Base-by-base conservation (phyloP, 345 rosid genomes). In the Euphorbia pulcherrima region DNA sequence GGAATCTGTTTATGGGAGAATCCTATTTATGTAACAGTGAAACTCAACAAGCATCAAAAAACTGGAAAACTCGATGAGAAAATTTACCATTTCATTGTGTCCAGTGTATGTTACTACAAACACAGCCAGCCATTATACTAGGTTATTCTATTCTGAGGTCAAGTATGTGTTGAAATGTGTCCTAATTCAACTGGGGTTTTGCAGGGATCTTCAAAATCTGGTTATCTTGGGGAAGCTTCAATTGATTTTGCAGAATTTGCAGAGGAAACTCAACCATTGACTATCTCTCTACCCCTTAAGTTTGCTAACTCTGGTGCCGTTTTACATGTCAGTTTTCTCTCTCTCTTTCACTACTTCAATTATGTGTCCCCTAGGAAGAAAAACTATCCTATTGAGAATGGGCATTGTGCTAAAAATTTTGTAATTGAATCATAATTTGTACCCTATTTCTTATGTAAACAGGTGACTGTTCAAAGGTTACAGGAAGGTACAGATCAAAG, bases 161-260 rank as follows among this genome's bases (percentile, higher is more conserved):
- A 37, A 2, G 24, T 20, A 29, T 14, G 18, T 8, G 44, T 29
- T 3, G 7, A 13, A 13, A 16, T 23, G 48, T 11, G 2, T 18
- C 0, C 57, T 53, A 47, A 41, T 54, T 44, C 37, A 33, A 23
- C 5, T 4, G 30, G 30, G 10, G 51, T 67, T 23, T 35, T 62
- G 66, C 65, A 76, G 79, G 79, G 79, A 13, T 76, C 73, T 48
- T 71, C 79, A 30, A 76, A 76, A 68, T 67, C 75, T 48, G 79
- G 68, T 62, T 67, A 76, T 52, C 75, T 76, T 17, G 79, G 79
- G 7, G 79, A 76, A 62, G 59, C 72, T 62, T 76, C 79, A 21
- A 71, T 76, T 71, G 79, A 76, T 64, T 76, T 76, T 54, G 71
- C 79, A 21, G 79, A 76, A 67, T 71, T 76, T 50, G 75, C 79